Conservation (phyloP, 441 rosid species). For the Breynia disticha region DNA sequence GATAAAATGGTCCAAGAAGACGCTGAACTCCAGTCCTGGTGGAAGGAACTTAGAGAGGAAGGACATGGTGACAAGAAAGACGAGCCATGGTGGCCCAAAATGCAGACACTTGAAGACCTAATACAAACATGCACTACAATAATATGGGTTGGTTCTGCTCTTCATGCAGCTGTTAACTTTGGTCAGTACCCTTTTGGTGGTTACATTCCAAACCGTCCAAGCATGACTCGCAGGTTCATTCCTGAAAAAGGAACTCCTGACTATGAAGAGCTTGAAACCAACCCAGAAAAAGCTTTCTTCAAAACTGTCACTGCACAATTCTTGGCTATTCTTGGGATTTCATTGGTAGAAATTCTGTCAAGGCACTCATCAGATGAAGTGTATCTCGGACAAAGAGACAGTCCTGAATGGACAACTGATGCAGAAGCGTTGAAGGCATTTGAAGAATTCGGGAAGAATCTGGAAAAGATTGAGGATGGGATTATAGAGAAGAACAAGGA, state of each 20-base stretch:
- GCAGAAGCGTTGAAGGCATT: constrained; percentile 33
- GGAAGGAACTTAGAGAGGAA: constrained; percentile 59
- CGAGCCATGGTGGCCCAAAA: constrained; percentile 65
- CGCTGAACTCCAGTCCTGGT: constrained; percentile 58
- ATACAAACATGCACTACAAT: constrained; percentile 51
- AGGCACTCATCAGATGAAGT: constrained; percentile 55
- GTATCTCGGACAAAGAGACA: constrained; percentile 51
- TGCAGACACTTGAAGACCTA: constrained; percentile 42
- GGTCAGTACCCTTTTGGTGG: constrained; percentile 69
- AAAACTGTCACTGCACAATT: constrained; percentile 48
- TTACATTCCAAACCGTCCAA: constrained; percentile 63
- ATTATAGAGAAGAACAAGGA: constrained; percentile 27
- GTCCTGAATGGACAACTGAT: constrained; percentile 51
- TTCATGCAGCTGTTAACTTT: constrained; percentile 45
- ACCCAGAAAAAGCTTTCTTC: constrained; percentile 41
- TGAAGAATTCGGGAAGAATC: constrained; percentile 36
- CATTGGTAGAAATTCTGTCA: constrained; percentile 51
- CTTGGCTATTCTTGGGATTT: constrained; percentile 43
- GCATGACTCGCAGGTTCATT: constrained; percentile 48
- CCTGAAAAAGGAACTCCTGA: constrained; percentile 45
- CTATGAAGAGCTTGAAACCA: constrained; percentile 34
- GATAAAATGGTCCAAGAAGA: constrained; percentile 43
- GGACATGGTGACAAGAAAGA: constrained; percentile 71
- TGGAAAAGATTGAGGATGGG: constrained; percentile 24
- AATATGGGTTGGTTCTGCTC: constrained; percentile 64